phyloP scores from a whole-genome alignment of 257 asterid genomes.

The Nicotiana sylvestris region DNA sequence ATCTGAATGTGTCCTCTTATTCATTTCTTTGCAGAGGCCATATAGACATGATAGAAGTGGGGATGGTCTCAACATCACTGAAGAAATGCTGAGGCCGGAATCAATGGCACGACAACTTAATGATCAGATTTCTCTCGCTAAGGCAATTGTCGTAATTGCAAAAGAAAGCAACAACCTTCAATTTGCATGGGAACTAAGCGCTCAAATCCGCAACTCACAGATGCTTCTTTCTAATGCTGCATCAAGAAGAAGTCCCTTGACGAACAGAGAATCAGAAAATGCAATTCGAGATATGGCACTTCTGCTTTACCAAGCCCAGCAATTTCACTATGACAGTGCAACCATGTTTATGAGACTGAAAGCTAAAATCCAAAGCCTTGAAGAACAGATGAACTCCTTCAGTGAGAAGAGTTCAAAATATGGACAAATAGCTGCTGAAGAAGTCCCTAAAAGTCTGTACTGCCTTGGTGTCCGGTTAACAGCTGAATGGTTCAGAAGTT shows the following conservation, averaged over 20 bases:
- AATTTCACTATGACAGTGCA: conserved; percentile 40
- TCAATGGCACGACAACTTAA: conserved; percentile 40
- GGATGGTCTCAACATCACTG: conserved; percentile 37
- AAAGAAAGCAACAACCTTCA: conserved; percentile 45
- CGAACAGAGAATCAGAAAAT: conserved; percentile 35
- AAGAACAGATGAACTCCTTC: conserved; percentile 37
- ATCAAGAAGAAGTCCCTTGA: conserved; percentile 37
- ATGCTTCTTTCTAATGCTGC: conserved; percentile 43
- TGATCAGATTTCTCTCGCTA: conserved; percentile 51
- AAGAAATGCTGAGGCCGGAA: conserved; percentile 40
- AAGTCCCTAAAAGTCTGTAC: conserved; percentile 42
- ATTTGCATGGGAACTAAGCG: conserved; percentile 48
- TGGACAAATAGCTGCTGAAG: conserved; percentile 51
- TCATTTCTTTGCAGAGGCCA: conserved; percentile 26
- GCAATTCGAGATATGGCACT: conserved; percentile 42
- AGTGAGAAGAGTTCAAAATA: conserved; percentile 43
- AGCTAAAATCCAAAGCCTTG: conserved; percentile 44
- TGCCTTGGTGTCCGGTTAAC: conserved; percentile 44
- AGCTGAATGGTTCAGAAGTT: conserved; percentile 38
- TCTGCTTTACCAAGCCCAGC: conserved; percentile 46
- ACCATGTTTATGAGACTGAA: conserved; percentile 49
- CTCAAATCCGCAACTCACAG: conserved; percentile 44
- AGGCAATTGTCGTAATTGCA: conserved; percentile 41
- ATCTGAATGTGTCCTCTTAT: background rate
- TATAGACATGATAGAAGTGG: conserved; percentile 30